Base-by-base conservation (phyloP, 2,329 filamentous ascomycete species). In the Ophiocordyceps camponoti-leonardi region DNA sequence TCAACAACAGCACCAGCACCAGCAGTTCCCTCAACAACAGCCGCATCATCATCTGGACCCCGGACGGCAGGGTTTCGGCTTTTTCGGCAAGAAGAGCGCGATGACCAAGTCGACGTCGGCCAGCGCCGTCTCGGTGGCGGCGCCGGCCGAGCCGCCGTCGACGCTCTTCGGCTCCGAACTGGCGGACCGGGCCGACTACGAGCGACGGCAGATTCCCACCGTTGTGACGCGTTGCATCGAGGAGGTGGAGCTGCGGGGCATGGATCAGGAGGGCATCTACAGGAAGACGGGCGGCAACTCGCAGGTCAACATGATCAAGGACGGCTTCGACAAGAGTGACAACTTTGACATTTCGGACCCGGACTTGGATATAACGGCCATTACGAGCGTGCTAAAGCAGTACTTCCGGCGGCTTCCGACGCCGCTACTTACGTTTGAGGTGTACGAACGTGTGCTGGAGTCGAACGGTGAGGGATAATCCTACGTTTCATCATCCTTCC, bases 241-340 rank as follows among this genome's bases (percentile, higher is more conserved):
- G 59, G 90, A 98, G 64, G 92, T 98, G 37, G 92, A 98, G 62
- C 68, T 92, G 20, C 81, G 92, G 59, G 92, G 90, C 64, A 94
- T 98, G 86, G 88, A 96, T 56, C 77, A 93, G 53, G 92, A 96
- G 66, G 92, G 92, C 50, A 94, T 98, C 54, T 98, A 98, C 67
- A 81, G 92, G 57, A 98, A 98, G 71, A 94, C 88, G 44, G 92
- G 92, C 47, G 92, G 88, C 52, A 87, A 83, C 55, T 86, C 85
- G 10, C 86, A 93, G 61, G 83, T 94, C 59, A 93, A 94, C 61
- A 72, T 77, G 56, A 85, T 98, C 54, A 86, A 90, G 57, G 84
- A 88, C 52, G 87, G 88, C 13, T 96, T 98, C 59, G 88, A 95
- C 61, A 82, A 80, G 61, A 81, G 77, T 48, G 76, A 83, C 51